phyloP scores from a whole-genome alignment of 177 flowering plant genomes.

The Vitis hybrid region DNA sequence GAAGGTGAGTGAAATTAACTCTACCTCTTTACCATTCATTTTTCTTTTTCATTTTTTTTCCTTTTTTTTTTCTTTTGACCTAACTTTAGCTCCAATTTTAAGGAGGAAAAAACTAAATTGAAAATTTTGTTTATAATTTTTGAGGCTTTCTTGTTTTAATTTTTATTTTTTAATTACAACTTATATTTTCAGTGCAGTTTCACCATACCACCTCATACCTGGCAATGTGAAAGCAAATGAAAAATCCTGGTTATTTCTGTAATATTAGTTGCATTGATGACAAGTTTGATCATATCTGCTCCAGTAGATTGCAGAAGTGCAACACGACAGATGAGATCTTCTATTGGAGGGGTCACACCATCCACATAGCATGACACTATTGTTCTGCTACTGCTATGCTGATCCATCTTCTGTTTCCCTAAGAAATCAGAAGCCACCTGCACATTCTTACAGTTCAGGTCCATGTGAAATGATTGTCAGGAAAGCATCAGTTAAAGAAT shows the following conservation, averaged over 20 bases:
- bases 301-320: constrained; percentile 45
- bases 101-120: too few species aligned
- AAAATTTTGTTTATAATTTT: too few species aligned
- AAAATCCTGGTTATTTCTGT: constrained; percentile 45
- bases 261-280: constrained; percentile 34
- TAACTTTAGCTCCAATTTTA: too few species aligned
- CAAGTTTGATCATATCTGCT: constrained; percentile 59
- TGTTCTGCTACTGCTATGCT: constrained; percentile 21
- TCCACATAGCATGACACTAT: constrained; percentile 49
- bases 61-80: too few species aligned
- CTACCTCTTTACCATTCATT: too few species aligned
- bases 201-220: constrained; percentile 30
- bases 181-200: neutral
- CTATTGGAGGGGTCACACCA: constrained; percentile 32
- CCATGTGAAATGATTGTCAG: neutral
- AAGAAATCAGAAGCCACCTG: constrained; percentile 46
- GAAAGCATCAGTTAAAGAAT: neutral
- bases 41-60: too few species aligned
- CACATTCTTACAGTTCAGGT: neutral
- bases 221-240: constrained; percentile 43
- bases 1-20: too few species aligned
- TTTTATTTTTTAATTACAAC: too few species aligned
- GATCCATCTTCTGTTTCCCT: constrained; percentile 5
- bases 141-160: too few species aligned
- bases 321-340: constrained; percentile 40